These are phyloP conservation scores for Didymosphaeria variabile DNA, from an alignment of 2,329 filamentous ascomycete genomes.

Conservation along the genomic window DNA sequence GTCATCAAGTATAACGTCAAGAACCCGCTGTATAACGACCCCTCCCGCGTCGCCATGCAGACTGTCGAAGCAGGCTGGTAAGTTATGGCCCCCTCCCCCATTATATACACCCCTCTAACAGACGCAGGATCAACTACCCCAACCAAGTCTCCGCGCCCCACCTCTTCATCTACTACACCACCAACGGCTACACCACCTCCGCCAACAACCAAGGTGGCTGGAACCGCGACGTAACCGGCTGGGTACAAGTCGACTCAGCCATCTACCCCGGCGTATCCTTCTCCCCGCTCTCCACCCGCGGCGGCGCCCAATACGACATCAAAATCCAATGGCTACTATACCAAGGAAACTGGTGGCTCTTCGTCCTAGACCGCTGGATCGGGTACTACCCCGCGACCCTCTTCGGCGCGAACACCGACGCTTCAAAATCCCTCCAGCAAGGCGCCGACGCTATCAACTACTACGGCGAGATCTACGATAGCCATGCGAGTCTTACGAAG, in stretches of 20 bases:
- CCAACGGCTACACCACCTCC: slow-evolving; percentile 24
- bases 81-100: not conserved
- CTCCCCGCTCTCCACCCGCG: slow-evolving; percentile 19
- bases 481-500: slow-evolving; percentile 19
- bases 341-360: slow-evolving; percentile 30
- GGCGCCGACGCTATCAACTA: slow-evolving; percentile 19
- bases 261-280: slow-evolving; percentile 26
- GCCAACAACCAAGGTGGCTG: slow-evolving; percentile 27
- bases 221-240: slow-evolving; percentile 27
- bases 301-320: slow-evolving; percentile 25
- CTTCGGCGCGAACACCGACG: slow-evolving; percentile 24
- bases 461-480: slow-evolving; percentile 29
- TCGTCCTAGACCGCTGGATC: slow-evolving; percentile 26
- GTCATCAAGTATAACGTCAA: slow-evolving; percentile 23
- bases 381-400: slow-evolving; percentile 26
- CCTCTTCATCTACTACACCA: slow-evolving; percentile 29
- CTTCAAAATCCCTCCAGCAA: slow-evolving; percentile 15
- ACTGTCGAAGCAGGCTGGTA: slow-evolving; percentile 28
- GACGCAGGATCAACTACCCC: slow-evolving; percentile 26
- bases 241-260: slow-evolving; percentile 24
- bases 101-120: not conserved
- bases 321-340: slow-evolving; percentile 24
- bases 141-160: slow-evolving; percentile 22
- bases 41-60: slow-evolving; percentile 14
- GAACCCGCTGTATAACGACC: slow-evolving; percentile 22